Evolutionary conservation across 345 rosid species (phyloP).

Genomic region (Lepidium aucheri): DNA sequence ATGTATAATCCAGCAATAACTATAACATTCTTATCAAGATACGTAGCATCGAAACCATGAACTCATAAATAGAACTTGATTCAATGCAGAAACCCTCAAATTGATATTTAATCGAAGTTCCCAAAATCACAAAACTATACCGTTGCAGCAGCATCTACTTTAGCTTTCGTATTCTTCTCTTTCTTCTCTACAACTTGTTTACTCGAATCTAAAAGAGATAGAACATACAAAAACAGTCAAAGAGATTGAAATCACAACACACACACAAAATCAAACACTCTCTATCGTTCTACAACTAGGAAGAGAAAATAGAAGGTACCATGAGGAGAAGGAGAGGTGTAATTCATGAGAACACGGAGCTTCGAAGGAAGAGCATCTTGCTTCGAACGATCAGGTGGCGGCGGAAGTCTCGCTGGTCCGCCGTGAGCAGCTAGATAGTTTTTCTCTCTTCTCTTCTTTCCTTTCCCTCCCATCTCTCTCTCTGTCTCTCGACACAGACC

Average conservation of each 20-base stretch:
- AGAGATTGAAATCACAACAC: not conserved
- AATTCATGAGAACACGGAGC: slow-evolving; percentile 68
- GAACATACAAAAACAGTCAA: not conserved
- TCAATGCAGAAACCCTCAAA: not conserved
- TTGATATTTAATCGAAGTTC: not conserved
- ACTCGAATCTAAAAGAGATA: slow-evolving; percentile 12
- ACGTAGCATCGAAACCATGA: not conserved
- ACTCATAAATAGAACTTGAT: not conserved
- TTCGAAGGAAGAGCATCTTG: slow-evolving; percentile 69
- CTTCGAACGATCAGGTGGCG: slow-evolving; percentile 69
- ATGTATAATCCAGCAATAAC: not conserved
- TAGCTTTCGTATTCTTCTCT: not conserved
- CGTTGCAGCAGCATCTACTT: not conserved
- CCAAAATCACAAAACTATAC: not conserved
- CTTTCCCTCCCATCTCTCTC: slow-evolving; percentile 76
- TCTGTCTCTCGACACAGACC: not conserved
- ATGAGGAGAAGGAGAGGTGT: slow-evolving; percentile 28
- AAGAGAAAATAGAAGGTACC: slow-evolving; percentile 11
- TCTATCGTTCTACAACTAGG: not conserved
- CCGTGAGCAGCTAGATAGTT: slow-evolving; percentile 84
- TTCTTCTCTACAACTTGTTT: slow-evolving; percentile 20
- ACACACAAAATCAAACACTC: not conserved
- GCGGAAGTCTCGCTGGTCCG: slow-evolving; percentile 61
- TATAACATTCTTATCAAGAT: not conserved
- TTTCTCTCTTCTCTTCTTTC: slow-evolving; percentile 71